Percentiles rank a stretch among this genome's conserved stretches.
Evolutionary conservation across 257 asterid species (phyloP).

Genomic region (Hygrophila difformis): DNA sequence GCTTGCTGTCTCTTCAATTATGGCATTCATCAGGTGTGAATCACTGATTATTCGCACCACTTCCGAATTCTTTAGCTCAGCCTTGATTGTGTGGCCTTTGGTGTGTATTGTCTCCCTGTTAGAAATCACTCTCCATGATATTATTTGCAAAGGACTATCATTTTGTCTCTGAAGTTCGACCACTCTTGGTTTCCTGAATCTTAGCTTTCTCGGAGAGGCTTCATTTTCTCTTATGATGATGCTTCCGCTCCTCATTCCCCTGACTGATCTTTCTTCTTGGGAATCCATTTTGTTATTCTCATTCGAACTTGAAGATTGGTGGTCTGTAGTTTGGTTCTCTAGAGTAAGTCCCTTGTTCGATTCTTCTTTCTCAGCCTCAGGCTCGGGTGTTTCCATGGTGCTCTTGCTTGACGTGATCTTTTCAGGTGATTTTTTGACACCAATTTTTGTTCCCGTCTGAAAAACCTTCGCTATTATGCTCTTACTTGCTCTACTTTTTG

Average conservation of each 20-base stretch:
- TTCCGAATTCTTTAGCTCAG: constrained; percentile 13
- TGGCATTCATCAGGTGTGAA: constrained; percentile 16
- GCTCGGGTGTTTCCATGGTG: constrained; percentile 13
- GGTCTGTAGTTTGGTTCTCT: background rate
- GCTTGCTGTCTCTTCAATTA: constrained; percentile 30
- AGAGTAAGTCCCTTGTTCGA: background rate
- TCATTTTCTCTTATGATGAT: constrained; percentile 17
- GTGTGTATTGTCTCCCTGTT: constrained; percentile 2
- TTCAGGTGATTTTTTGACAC: constrained; percentile 2
- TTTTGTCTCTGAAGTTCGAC: constrained; percentile 5
- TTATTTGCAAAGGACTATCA: background rate
- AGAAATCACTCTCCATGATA: constrained; percentile 13
- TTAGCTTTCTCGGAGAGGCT: constrained; percentile 4
- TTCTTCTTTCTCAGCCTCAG: background rate
- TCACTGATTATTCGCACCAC: background rate
- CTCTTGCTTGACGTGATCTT: background rate
- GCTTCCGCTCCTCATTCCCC: background rate
- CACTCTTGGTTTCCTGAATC: constrained; percentile 14
- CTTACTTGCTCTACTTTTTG: too few species aligned
- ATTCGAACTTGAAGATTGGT: background rate
- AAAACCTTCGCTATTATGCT: too few species aligned
- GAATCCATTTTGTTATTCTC: constrained; percentile 6
- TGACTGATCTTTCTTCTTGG: background rate
- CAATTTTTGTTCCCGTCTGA: too few species aligned
- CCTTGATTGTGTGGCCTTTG: background rate